phyloP scores from a whole-genome alignment of 2,329 filamentous ascomycete genomes.

The Stromatinia cepivora region DNA sequence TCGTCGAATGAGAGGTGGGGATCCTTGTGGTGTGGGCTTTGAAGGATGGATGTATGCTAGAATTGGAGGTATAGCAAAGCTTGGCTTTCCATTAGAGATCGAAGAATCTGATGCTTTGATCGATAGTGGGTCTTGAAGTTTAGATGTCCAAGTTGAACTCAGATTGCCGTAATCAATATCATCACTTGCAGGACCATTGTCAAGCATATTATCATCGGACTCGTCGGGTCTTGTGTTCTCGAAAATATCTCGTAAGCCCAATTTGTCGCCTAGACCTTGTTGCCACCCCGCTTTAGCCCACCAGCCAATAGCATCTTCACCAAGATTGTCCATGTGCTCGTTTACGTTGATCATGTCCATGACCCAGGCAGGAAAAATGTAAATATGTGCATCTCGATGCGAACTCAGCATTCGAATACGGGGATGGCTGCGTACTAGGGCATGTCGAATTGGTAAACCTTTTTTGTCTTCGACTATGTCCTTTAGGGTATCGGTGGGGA shows the following conservation, averaged over 20 bases:
- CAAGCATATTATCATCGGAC: slow-evolving; percentile 40
- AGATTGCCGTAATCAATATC: slow-evolving; percentile 37
- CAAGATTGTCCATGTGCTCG: slow-evolving; percentile 80
- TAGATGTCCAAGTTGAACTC: slow-evolving; percentile 40
- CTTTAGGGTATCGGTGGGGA: slow-evolving; percentile 85
- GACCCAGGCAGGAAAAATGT: slow-evolving; percentile 90
- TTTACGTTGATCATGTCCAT: slow-evolving; percentile 80
- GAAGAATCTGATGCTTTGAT: not conserved
- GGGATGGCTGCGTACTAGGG: slow-evolving; percentile 72
- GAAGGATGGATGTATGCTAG: slow-evolving; percentile 77
- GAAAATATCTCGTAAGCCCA: slow-evolving; percentile 69
- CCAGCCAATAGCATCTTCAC: slow-evolving; percentile 90
- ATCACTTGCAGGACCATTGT: slow-evolving; percentile 36
- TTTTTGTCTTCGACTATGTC: slow-evolving; percentile 78
- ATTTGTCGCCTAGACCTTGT: slow-evolving; percentile 72
- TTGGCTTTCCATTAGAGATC: slow-evolving; percentile 25
- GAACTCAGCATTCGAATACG: slow-evolving; percentile 78
- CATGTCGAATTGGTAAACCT: slow-evolving; percentile 71
- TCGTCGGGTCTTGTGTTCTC: slow-evolving; percentile 47
- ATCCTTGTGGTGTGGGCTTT: slow-evolving; percentile 42
- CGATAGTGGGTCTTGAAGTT: slow-evolving; percentile 22
- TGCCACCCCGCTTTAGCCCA: slow-evolving; percentile 97
- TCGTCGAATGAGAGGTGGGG: slow-evolving; percentile 72
- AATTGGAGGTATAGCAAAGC: slow-evolving; percentile 65
- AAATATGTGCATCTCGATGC: slow-evolving; percentile 89